A percentile compares a stretch with the other conserved stretches of the same genome.
These are phyloP conservation scores for Pseudogymnoascus sp. DNA, from an alignment of 2,329 filamentous ascomycete species.

Conservation along the genomic window DNA sequence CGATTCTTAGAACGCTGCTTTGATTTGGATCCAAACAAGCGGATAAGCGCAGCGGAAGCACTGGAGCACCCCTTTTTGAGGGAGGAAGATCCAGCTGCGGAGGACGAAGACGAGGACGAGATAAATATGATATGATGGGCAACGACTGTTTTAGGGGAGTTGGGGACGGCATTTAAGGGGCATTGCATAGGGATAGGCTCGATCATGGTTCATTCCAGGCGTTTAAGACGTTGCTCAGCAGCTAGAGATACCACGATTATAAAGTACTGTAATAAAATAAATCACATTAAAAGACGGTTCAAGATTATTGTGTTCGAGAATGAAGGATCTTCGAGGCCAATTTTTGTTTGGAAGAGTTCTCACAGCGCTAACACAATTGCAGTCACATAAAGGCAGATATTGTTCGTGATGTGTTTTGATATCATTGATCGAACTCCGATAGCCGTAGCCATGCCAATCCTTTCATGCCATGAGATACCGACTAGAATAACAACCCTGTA, in stretches of 20 bases:
- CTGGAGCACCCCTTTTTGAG: slow-evolving; percentile 64
- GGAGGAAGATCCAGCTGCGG: slow-evolving; percentile 22
- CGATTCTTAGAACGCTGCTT: slow-evolving; percentile 66
- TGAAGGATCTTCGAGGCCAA: neutral
- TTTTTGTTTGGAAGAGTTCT: neutral
- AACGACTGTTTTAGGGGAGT: slow-evolving; percentile 25
- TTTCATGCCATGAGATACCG: slow-evolving; percentile 15
- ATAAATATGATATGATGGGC: slow-evolving; percentile 42
- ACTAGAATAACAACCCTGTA: slow-evolving; percentile 10
- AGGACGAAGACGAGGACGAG: slow-evolving; percentile 42
- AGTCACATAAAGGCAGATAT: neutral
- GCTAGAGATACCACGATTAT: slow-evolving; percentile 9
- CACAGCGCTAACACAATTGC: neutral
- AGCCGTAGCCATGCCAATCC: slow-evolving; percentile 16
- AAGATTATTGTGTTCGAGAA: neutral
- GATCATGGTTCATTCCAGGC: neutral
- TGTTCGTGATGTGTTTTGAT: slow-evolving; percentile 9
- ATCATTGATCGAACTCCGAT: slow-evolving; percentile 7
- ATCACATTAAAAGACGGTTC: neutral
- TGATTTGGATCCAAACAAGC: slow-evolving; percentile 65
- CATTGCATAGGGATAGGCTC: slow-evolving; percentile 1
- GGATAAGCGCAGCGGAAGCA: slow-evolving; percentile 70
- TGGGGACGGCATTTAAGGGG: slow-evolving; percentile 9
- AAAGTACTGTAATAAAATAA: slow-evolving; percentile 5
- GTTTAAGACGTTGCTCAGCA: slow-evolving; percentile 17